phyloP scores from a whole-genome alignment of 305 asterid species.

The Solanum hybrid region DNA sequence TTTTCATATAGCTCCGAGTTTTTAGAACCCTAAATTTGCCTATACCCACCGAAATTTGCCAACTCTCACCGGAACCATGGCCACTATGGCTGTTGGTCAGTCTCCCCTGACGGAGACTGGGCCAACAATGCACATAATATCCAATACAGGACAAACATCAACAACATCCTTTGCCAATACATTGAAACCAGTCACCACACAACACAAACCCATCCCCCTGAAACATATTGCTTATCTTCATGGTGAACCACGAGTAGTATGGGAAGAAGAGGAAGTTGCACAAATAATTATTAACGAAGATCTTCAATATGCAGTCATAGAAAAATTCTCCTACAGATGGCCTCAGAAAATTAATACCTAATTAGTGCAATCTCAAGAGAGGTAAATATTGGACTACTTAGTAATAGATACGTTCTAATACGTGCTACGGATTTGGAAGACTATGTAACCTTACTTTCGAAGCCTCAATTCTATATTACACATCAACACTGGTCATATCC shows the following conservation, averaged over 20 bases:
- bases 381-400: too few relatives aligned
- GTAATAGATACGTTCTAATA: too few relatives aligned
- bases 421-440: too few relatives aligned
- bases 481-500: too few relatives aligned
- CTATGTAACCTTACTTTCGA: too few relatives aligned
- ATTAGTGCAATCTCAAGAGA: not conserved
- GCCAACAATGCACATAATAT: not conserved
- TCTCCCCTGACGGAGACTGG: not conserved
- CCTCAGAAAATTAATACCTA: not conserved
- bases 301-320: not conserved
- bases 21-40: too few relatives aligned
- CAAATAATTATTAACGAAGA: too few relatives aligned
- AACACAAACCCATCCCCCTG: not conserved
- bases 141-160: not conserved
- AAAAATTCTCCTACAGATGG: not conserved
- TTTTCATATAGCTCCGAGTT: too few relatives aligned
- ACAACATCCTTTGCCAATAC: not conserved
- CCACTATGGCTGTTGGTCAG: not conserved
- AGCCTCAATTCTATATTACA: not conserved
- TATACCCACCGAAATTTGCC: not conserved
- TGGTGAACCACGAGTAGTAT: not conserved
- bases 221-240: not conserved
- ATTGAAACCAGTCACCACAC: not conserved
- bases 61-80: not conserved
- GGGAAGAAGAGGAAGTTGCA: not conserved